A percentile compares a stretch with the other conserved stretches of the same genome.
Conservation (phyloP, 305 asterid genomes). For the Fraxinus sp. region DNA sequence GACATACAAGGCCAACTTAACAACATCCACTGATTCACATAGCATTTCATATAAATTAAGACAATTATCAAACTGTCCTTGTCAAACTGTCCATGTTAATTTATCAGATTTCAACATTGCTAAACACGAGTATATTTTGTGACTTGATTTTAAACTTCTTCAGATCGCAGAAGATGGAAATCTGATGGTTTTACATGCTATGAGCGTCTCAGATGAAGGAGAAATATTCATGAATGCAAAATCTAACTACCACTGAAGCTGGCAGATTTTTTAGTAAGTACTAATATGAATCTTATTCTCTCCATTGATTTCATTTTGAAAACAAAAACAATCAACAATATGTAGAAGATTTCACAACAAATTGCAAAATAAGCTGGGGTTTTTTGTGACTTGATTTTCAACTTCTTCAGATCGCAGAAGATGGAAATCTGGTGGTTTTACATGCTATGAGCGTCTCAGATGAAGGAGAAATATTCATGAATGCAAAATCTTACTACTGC, state of each 20-base stretch:
- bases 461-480: not conserved
- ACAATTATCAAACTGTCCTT: not conserved
- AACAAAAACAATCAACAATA: not conserved
- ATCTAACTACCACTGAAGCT: not conserved
- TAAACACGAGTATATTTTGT: not conserved
- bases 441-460: not conserved
- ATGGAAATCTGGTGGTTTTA: not conserved
- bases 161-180: not conserved
- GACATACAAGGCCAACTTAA: not conserved
- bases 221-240: not conserved
- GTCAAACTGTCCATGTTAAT: not conserved
- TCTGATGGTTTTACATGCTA: not conserved
- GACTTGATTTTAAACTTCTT: not conserved
- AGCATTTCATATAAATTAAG: not conserved
- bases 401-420: not conserved
- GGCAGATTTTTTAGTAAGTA: not conserved
- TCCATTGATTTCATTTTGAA: not conserved
- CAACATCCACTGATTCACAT: not conserved
- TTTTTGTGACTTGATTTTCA: not conserved
- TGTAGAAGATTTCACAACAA: not conserved
- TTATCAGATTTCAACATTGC: not conserved
- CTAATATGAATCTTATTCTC: not conserved
- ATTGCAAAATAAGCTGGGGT: not conserved
- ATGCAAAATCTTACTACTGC: not conserved
- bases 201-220: not conserved